Base-by-base conservation (phyloP, 2,329 filamentous ascomycete species). In the Colletotrichum navitas region DNA sequence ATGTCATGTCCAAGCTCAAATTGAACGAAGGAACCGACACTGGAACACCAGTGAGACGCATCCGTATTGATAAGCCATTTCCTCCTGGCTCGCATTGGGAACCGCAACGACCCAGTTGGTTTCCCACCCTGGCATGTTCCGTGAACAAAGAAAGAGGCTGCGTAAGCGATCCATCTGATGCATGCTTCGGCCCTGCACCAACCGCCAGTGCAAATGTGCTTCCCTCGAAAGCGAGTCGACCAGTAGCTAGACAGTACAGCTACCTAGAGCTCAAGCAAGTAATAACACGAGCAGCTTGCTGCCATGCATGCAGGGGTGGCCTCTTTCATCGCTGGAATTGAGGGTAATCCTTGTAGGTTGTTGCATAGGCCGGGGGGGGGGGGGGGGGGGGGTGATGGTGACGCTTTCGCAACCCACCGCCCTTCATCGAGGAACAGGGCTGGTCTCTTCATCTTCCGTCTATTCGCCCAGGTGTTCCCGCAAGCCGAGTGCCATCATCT, bases 111-210 rank as follows among this genome's bases (percentile, higher is more conserved):
- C 39, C 24, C 16, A 45, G 26, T n/a, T 14, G 29, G 21, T 47
- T 47, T 26, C 52, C 39, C 36, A 11, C 7, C 7, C 34, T 21
- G 51, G 34, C 47, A 26, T 36, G 34, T 29, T 16, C 32, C 7
- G 36, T 39, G 29, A 52, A 62, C 32, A 62, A 58, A 61, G 32
- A 51, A 66, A 32, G 24, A 45, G 52, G 45, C 54, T 71, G 68
- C 56, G 56, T 71, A 60, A 67, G 68, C 63, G 56, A 54, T 56
- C 55, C 56, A 67, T 45, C 34, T n/a, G 41, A 67, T 67, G 68
- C 63, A 71, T 47, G 68, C 63, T 56, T 71, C 68, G 68, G 68
- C 55, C 68, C 56, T 71, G 56, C 56, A 62, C 56, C 41, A 45
- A 43, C 45, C 32, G 43, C 34, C 58, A 62, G 51, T 39, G 32